A percentile compares a stretch with the other conserved stretches of the same genome.
Conservation (phyloP, 2,329 filamentous ascomycete genomes). For the Byssoonygena ceratinophila region DNA sequence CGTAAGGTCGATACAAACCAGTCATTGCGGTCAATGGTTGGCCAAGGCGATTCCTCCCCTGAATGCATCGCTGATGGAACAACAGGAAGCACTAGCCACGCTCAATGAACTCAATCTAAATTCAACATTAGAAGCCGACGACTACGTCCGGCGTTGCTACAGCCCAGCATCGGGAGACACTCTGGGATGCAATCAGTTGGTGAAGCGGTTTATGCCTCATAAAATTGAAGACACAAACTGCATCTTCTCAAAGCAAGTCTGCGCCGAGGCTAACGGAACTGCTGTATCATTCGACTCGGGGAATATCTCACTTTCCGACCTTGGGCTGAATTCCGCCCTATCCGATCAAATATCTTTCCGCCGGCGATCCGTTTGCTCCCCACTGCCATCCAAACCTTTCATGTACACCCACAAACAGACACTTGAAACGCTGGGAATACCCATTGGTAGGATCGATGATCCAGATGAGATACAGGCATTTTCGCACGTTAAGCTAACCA, state of each 20-base stretch:
- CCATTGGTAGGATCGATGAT: background rate
- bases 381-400: constrained; percentile 1
- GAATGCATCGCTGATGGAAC: constrained; percentile 1
- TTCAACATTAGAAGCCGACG: constrained; percentile 2
- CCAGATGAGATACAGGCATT: constrained; percentile 4
- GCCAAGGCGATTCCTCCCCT: background rate
- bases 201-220: background rate
- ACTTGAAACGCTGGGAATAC: background rate
- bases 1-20: constrained; percentile 2
- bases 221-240: background rate
- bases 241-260: constrained; percentile 5
- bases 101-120: constrained; percentile 5
- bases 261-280: background rate
- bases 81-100: background rate
- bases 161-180: background rate
- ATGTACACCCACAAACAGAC: constrained; percentile 2
- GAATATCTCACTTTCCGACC: constrained; percentile 2
- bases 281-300: constrained; percentile 1
- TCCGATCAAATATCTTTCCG: constrained; percentile 1
- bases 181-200: background rate
- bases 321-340: constrained; percentile 1
- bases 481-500: background rate
- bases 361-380: constrained; percentile 3
- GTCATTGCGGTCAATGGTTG: constrained; percentile 1
- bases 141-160: constrained; percentile 7